These are phyloP conservation scores for Chlorella sp. DNA, from an alignment of 139 green algal species.

Conservation along the genomic window DNA sequence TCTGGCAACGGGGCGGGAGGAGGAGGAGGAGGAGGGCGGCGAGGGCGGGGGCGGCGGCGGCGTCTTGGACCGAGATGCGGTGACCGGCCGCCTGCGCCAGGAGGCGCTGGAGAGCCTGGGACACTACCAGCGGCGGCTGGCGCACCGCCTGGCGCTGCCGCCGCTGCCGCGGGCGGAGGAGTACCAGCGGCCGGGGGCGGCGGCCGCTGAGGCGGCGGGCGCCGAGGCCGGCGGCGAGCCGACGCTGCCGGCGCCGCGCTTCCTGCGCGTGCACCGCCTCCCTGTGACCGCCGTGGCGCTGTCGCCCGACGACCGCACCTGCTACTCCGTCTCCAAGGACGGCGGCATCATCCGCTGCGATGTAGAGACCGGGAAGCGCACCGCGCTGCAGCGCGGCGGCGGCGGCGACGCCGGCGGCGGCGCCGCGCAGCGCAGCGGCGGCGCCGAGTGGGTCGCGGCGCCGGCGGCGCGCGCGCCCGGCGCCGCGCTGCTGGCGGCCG, in stretches of 20 bases:
- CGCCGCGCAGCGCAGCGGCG: too few species aligned
- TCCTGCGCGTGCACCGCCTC: constrained; percentile 47
- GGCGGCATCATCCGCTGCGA: constrained; percentile 76
- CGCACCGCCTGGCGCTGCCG: constrained; percentile 51
- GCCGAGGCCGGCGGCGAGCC: too few species aligned
- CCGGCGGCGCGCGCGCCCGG: constrained; percentile 16
- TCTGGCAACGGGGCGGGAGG: constrained; percentile 45
- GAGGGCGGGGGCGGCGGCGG: constrained; percentile 25
- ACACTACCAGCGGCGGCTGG: constrained; percentile 56
- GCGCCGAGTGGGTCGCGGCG: constrained; percentile 28
- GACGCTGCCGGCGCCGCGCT: too few species aligned
- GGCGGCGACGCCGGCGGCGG: not conserved
- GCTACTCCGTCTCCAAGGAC: constrained; percentile 83
- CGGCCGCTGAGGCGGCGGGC: constrained; percentile 19
- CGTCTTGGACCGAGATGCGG: constrained; percentile 3
- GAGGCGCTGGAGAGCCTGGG: constrained; percentile 58
- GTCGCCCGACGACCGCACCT: constrained; percentile 65
- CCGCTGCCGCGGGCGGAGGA: constrained; percentile 18
- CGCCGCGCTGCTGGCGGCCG: constrained; percentile 64
- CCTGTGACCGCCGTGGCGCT: constrained; percentile 78
- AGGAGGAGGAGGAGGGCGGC: constrained; percentile 45
- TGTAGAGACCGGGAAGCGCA: constrained; percentile 66
- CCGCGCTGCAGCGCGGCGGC: not conserved
- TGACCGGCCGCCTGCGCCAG: constrained; percentile 48
- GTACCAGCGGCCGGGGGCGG: not conserved